A percentile compares a stretch with the other conserved stretches of the same genome.
phyloP scores from a whole-genome alignment of 2,329 filamentous ascomycete genomes.

The Paecilomyces sp. region DNA sequence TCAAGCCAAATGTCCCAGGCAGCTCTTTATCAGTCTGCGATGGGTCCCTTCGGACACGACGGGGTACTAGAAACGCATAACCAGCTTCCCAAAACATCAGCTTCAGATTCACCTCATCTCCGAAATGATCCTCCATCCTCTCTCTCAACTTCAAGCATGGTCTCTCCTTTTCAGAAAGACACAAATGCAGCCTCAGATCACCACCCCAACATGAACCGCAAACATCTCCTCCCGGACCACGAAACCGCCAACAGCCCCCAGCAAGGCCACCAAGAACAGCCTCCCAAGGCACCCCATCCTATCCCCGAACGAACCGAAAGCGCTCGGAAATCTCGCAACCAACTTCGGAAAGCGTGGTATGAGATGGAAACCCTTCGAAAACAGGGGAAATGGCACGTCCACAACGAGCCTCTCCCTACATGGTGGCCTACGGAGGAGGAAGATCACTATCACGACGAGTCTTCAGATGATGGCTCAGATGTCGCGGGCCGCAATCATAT shows the following conservation, averaged over 20 bases:
- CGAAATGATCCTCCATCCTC: neutral
- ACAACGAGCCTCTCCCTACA: conserved; percentile 21
- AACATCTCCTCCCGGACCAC: neutral
- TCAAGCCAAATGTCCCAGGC: neutral
- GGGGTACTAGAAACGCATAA: neutral
- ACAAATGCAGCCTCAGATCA: neutral
- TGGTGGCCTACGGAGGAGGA: conserved; percentile 14
- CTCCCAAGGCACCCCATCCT: neutral
- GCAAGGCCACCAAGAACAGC: neutral
- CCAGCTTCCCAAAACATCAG: neutral
- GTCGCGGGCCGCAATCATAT: neutral
- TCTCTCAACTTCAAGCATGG: no score
- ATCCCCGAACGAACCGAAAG: neutral
- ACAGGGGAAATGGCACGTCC: conserved; percentile 4
- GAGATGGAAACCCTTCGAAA: neutral
- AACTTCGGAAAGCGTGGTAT: neutral
- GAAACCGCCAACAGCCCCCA: neutral
- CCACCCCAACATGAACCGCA: neutral
- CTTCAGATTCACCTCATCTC: neutral
- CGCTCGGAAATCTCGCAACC: neutral
- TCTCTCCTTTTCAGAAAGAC: neutral
- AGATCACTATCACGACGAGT: conserved; percentile 1
- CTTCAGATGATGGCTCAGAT: neutral
- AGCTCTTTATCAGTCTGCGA: neutral
- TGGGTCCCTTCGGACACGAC: neutral